Conservation (phyloP, 495 filamentous ascomycete genomes). For the Penicillium argentinense region DNA sequence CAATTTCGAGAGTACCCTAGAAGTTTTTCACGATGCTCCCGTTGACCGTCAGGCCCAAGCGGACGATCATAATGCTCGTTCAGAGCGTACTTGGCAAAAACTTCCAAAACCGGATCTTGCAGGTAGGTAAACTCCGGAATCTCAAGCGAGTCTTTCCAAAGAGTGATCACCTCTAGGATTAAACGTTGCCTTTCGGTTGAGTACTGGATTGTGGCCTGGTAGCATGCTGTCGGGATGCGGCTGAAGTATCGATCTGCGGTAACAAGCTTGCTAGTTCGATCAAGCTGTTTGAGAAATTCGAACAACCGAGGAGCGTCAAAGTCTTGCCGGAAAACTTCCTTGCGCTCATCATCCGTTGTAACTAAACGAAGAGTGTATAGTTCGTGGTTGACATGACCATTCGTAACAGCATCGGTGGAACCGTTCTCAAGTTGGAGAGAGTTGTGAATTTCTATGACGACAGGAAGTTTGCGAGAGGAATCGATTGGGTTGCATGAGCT, state of each 20-base stretch:
- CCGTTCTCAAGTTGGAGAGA: neutral
- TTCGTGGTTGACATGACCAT: neutral
- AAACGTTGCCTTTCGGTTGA: conserved; percentile 18
- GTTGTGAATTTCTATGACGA: conserved; percentile 8
- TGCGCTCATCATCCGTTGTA: conserved; percentile 6
- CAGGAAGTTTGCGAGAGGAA: conserved; percentile 8
- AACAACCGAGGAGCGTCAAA: conserved; percentile 17
- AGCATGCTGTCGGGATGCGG: conserved; percentile 27
- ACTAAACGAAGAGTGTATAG: conserved; percentile 20
- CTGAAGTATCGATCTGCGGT: conserved; percentile 28
- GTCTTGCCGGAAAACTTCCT: conserved; percentile 18
- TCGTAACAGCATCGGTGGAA: too few relatives aligned
- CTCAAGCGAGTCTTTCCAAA: conserved; percentile 44
- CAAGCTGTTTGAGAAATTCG: conserved; percentile 23
- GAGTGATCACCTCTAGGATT: conserved; percentile 27
- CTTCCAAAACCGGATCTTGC: conserved; percentile 16
- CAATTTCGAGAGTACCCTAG: conserved; percentile 25
- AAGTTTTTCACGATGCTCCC: conserved; percentile 12
- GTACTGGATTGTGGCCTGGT: conserved; percentile 31
- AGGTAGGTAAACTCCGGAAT: conserved; percentile 22
- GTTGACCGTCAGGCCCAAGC: neutral
- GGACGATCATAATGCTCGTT: conserved; percentile 15
- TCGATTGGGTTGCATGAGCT: neutral
- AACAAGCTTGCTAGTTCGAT: conserved; percentile 16
- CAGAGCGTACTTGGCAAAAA: conserved; percentile 34